Evolutionary conservation across 2,329 filamentous ascomycete species (phyloP), one percentile per base, ranked within the genome.

Genomic region (Colletotrichum truncatum): DNA sequence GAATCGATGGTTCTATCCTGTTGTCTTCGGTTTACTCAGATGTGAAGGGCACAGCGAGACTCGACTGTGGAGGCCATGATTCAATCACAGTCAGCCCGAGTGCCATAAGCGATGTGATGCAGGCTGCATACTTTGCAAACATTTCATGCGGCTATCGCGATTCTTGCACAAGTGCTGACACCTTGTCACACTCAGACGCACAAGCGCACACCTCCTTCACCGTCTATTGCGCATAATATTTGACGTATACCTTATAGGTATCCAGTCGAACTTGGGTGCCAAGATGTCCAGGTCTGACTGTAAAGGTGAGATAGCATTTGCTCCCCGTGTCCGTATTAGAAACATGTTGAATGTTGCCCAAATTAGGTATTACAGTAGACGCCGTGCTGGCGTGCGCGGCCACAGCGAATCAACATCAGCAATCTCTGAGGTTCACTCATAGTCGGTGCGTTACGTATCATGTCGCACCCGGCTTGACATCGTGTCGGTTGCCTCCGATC

Each of bases 151-250:
- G 41, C 36, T 68, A 56, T 57, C 64, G 53, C 53, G 46, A 53
- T 45, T 49, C 53, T 32, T 61, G 63, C 63, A 36, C 57, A 67
- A 54, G 63, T 66, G 66, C 63, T 67, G 63, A 66, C 63, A 49
- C 51, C 38, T 62, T 55, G 57, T 65, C 57, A 51, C 57, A 62
- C 36, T 39, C 49, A n/a, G 26, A 41, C 60, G 48, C 46, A 58
- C 60, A 54, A n/a, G 52, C 43, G 46, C 52, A 67, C 64, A 52
- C 46, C 32, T 48, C 43, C 56, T 62, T 62, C 49, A 45, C 43
- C 36, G 43, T 55, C 41, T 65, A 43, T 51, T 56, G 49, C 57
- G 49, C 43, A 62, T 45, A 36, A 25, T 16, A 30, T 38, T n/a
- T n/a, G n/a, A 30, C 57, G 34, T 18, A n/a, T 34, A 38, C 11